These are phyloP conservation scores for Polychytrium aggregatum DNA, from an alignment of 192 early-diverging fungal genomes.

Conservation along the genomic window DNA sequence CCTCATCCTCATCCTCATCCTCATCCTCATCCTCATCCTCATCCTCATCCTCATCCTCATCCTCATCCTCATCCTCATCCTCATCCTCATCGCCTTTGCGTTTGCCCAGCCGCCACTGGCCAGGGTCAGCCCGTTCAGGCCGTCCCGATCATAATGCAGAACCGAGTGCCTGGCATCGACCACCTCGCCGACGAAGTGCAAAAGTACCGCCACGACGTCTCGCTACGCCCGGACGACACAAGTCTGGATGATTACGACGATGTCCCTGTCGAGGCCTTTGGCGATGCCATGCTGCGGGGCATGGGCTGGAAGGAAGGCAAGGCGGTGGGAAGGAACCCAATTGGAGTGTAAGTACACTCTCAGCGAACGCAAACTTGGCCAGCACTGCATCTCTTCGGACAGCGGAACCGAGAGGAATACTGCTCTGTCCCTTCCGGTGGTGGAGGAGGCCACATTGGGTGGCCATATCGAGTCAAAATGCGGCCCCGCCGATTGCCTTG, in stretches of 20 bases:
- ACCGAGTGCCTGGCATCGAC: constrained; percentile 30
- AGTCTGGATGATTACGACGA: constrained; percentile 67
- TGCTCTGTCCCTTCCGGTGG: too few relatives aligned
- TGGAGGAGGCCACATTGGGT: constrained; percentile 3
- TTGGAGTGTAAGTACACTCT: constrained; percentile 10
- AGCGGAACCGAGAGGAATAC: too few relatives aligned
- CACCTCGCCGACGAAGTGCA: constrained; percentile 34
- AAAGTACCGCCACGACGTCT: constrained; percentile 51
- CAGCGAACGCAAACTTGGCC: too few relatives aligned
- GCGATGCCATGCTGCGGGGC: constrained; percentile 70
- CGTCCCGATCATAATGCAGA: constrained; percentile 29
- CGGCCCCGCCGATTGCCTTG: too few relatives aligned
- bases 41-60: background rate
- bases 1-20: too few relatives aligned
- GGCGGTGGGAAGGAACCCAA: constrained; percentile 35
- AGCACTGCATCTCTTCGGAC: too few relatives aligned
- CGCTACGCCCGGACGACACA: constrained; percentile 44
- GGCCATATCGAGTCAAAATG: too few relatives aligned
- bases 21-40: too few relatives aligned
- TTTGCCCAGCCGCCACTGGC: constrained; percentile 1
- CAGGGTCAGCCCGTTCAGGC: background rate
- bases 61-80: background rate
- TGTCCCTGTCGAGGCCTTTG: constrained; percentile 83
- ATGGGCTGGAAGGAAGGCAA: constrained; percentile 82
- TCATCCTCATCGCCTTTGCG: background rate